Evolutionary conservation across 1,284 basidiomycete species (phyloP).

Genomic region (Marasmius oreades): DNA sequence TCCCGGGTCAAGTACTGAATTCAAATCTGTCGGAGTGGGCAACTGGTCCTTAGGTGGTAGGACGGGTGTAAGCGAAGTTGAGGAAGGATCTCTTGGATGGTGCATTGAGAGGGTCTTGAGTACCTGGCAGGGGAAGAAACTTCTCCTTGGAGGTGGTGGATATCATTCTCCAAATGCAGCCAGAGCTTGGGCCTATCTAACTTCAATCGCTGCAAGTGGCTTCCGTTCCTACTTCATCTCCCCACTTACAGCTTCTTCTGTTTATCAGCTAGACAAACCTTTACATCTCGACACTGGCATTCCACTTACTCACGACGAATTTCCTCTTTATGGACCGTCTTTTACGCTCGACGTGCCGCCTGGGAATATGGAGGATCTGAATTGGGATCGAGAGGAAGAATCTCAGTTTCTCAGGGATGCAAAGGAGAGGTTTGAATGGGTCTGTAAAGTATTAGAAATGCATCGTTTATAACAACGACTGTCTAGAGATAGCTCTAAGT

Average conservation of each 20-base stretch:
- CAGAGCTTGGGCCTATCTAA: conserved; percentile 81
- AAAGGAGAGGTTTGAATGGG: conserved; percentile 17
- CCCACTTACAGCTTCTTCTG: neutral
- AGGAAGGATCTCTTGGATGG: conserved; percentile 67
- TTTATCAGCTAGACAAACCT: conserved; percentile 44
- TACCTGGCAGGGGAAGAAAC: conserved; percentile 55
- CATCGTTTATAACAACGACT: neutral
- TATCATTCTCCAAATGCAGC: conserved; percentile 82
- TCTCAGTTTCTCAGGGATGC: conserved; percentile 39
- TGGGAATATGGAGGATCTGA: conserved; percentile 72
- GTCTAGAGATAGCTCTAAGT: too few relatives aligned
- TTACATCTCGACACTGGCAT: conserved; percentile 60
- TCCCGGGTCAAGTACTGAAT: conserved; percentile 44
- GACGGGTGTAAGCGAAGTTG: neutral
- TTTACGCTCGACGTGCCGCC: conserved; percentile 75
- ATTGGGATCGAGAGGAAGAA: conserved; percentile 37
- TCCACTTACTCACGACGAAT: conserved; percentile 63
- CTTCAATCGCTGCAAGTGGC: conserved; percentile 62
- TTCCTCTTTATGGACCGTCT: conserved; percentile 71
- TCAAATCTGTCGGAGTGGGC: conserved; percentile 42
- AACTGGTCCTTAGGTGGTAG: conserved; percentile 67
- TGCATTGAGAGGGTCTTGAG: conserved; percentile 54
- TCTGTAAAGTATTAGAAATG: conserved; percentile 5
- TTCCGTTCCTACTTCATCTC: conserved; percentile 1
- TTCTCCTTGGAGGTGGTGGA: conserved; percentile 75